A percentile compares a stretch with the other conserved stretches of the same genome.
Conservation (phyloP, 2,329 filamentous ascomycete species). For the Neonectria ditissima region DNA sequence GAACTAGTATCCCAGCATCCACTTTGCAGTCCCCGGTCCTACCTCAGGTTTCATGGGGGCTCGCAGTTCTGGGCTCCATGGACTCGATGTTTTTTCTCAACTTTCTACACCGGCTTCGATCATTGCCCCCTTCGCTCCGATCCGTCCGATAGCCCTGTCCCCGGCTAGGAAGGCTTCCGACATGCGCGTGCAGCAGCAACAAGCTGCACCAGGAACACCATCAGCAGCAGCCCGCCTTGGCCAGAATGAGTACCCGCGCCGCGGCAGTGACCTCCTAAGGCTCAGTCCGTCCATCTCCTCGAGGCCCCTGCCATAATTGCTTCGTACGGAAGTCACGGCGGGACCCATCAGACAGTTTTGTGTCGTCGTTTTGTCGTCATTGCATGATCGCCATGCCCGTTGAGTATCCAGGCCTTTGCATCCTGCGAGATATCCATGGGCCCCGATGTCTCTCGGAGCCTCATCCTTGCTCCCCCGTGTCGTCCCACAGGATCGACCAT, state of each 20-base stretch:
- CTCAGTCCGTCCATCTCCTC: background rate
- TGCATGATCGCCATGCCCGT: background rate
- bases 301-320: background rate
- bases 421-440: background rate
- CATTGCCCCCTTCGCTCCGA: background rate
- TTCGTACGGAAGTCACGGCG: too few species aligned
- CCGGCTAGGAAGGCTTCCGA: background rate
- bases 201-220: too few species aligned
- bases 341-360: background rate
- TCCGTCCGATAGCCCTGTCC: background rate
- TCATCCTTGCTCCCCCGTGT: background rate
- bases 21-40: slow-evolving; percentile 17
- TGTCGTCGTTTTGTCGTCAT: background rate
- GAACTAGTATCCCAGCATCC: slow-evolving; percentile 13
- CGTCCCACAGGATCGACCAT: background rate
- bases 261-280: slow-evolving; percentile 8
- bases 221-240: slow-evolving; percentile 1
- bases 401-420: background rate
- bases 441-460: background rate
- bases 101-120: slow-evolving; percentile 21
- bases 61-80: slow-evolving; percentile 22
- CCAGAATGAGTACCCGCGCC: slow-evolving; percentile 11
- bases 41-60: slow-evolving; percentile 2
- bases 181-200: background rate
- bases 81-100: slow-evolving; percentile 26